Percentiles rank a stretch among this genome's conserved stretches.
Conservation (phyloP, 176 grass and related monocot genomes). For the Guadua angustifolia region DNA sequence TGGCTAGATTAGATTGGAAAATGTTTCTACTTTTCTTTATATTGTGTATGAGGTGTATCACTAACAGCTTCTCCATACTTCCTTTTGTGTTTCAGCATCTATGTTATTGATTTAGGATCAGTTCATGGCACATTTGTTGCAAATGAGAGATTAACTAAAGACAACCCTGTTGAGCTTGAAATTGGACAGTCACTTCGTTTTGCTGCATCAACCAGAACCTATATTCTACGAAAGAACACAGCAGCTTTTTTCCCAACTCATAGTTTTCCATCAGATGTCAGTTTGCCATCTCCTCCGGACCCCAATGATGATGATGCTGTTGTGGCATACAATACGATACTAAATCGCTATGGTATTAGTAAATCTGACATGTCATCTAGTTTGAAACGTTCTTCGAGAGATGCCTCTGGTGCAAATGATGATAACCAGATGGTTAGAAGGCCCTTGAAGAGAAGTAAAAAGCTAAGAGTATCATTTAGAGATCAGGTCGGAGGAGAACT, state of each 20-base stretch:
- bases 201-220: slow-evolving; percentile 88
- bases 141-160: slow-evolving; percentile 89
- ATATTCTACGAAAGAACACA: slow-evolving; percentile 78
- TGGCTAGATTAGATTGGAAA: slow-evolving; percentile 20
- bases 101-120: slow-evolving; percentile 92
- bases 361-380: slow-evolving; percentile 50
- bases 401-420: slow-evolving; percentile 43
- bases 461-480: slow-evolving; percentile 69
- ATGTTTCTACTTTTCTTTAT: slow-evolving; percentile 27
- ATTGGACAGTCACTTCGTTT: slow-evolving; percentile 93
- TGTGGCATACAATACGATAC: slow-evolving; percentile 94
- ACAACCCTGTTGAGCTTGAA: slow-evolving; percentile 90
- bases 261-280: slow-evolving; percentile 65
- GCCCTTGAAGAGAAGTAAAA: slow-evolving; percentile 73
- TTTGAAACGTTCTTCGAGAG: slow-evolving; percentile 42
- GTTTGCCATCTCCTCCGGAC: slow-evolving; percentile 90
- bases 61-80: slow-evolving; percentile 9
- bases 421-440: slow-evolving; percentile 46
- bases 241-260: slow-evolving; percentile 64
- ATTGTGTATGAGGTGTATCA: slow-evolving; percentile 9
- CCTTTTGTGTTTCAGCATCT: slow-evolving; percentile 65
- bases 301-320: slow-evolving; percentile 84
- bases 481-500: slow-evolving; percentile 89
- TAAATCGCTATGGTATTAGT: slow-evolving; percentile 82
- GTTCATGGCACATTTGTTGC: slow-evolving; percentile 98